Conservation (phyloP, 2,329 filamentous ascomycete genomes). For the Clarireedia sp. region DNA sequence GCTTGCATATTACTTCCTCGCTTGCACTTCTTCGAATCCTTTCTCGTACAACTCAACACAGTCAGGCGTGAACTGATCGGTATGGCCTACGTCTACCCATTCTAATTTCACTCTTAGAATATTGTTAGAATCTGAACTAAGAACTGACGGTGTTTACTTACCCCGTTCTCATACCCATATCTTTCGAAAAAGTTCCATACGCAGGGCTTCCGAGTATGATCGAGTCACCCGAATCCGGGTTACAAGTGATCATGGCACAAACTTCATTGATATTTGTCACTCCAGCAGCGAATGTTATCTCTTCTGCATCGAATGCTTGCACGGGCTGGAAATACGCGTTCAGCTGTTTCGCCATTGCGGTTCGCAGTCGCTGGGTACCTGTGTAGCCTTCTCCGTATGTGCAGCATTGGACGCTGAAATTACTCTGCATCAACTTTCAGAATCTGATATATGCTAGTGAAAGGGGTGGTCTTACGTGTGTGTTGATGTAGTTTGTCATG, state of each 20-base stretch:
- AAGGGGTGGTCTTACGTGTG: conserved; percentile 15
- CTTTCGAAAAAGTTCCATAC: conserved; percentile 41
- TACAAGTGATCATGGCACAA: conserved; percentile 30
- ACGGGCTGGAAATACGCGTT: conserved; percentile 35
- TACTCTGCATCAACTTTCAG: conserved; percentile 20
- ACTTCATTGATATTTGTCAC: conserved; percentile 36
- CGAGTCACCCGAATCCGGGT: conserved; percentile 38
- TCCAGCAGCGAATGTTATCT: conserved; percentile 36
- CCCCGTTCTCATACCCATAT: conserved; percentile 32
- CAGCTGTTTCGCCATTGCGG: conserved; percentile 34
- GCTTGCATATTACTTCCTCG: neutral
- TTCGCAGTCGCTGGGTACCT: conserved; percentile 33
- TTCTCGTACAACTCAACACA: neutral
- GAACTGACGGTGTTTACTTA: neutral
- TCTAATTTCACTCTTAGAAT: too few relatives aligned
- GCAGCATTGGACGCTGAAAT: conserved; percentile 15
- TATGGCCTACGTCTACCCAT: neutral
- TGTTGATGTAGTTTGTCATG: neutral
- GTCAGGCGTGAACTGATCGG: neutral
- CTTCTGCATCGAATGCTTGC: conserved; percentile 27
- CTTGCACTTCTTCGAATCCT: neutral
- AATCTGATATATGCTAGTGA: conserved; percentile 32
- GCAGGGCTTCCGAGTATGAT: conserved; percentile 39
- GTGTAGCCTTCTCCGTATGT: conserved; percentile 35
- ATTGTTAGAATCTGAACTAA: too few relatives aligned